Conservation (phyloP, 2,329 filamentous ascomycete genomes). For the Eutypella sp. region DNA sequence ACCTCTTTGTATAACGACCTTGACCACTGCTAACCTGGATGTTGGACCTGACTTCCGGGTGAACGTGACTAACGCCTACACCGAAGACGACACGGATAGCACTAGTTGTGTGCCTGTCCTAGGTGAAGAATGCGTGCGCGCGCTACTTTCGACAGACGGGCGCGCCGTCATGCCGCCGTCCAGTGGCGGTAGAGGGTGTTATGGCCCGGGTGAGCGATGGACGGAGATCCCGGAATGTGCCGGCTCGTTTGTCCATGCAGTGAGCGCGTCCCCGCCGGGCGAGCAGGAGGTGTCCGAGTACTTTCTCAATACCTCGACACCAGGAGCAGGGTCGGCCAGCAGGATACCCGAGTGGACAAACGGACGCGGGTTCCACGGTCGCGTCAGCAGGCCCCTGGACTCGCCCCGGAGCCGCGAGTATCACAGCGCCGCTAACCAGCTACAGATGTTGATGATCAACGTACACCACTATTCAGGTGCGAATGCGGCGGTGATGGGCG, state of each 20-base stretch:
- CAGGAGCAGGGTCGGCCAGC: not conserved
- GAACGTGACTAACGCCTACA: not conserved
- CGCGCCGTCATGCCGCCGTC: not conserved
- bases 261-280: not conserved
- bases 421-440: not conserved
- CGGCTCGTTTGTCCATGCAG: not conserved
- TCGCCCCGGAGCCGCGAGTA: not conserved
- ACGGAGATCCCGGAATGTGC: not conserved
- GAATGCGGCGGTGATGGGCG: not conserved
- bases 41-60: not conserved
- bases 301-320: not conserved
- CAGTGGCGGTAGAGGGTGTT: not conserved
- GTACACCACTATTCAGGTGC: not conserved
- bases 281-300: not conserved
- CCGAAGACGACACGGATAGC: not conserved
- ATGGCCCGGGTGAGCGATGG: not conserved
- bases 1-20: not conserved
- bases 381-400: not conserved
- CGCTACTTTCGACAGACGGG: not conserved
- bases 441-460: not conserved
- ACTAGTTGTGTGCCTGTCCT: not conserved
- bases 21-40: not conserved
- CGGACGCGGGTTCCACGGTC: not conserved
- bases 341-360: not conserved
- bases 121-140: not conserved